Evolutionary conservation across 352 stramenopile genomes (phyloP), one percentile per base, ranked within the genome.

Genomic region (Pythium guiyangense): DNA sequence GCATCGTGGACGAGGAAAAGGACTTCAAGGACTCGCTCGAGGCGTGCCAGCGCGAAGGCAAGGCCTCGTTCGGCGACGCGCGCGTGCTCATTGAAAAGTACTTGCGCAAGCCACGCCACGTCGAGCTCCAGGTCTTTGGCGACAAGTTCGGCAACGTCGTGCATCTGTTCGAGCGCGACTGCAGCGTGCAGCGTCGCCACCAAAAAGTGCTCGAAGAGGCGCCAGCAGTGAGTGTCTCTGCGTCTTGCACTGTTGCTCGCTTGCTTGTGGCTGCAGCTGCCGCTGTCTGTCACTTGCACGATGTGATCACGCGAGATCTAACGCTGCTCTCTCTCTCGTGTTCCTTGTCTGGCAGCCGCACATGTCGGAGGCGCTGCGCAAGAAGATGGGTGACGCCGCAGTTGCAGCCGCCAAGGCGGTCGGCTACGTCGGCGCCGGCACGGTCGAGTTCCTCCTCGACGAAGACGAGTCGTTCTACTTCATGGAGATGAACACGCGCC

Each of bases 401-500:
- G 88, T 97, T 3, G 77, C 81, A 17, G 88, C 91, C 29, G 89
- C 89, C 15, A 88, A 96, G 62, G 88, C 90, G 34, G 88, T 97
- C 20, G 89, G 87, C 39, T 98, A 98, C 65, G 87, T 94, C 55
- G 90, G 90, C 20, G 92, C 92, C 34, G 92, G 92, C 43, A 98
- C 92, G 12, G 92, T 98, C 35, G 92, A 98, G 71, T 98, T 98
- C 63, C 74, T 98, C 25, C 59, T 96, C 46, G 92, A 98, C 66
- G 75, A 92, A 39, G 77, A 92, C 60, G 83, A 94, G 56, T 86
- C 79, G 26, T 98, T 98, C 60, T 98, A 97, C 64, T 98, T 98
- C 58, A 96, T 98, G 86, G 93, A 98, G 65, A 98, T 98, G 90
- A 98, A 98, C 81, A 98, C 92, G 37, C 89, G 92, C 25, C 71